Conservation (phyloP, 192 early-diverging fungal species). For the Piromyces sp. region DNA sequence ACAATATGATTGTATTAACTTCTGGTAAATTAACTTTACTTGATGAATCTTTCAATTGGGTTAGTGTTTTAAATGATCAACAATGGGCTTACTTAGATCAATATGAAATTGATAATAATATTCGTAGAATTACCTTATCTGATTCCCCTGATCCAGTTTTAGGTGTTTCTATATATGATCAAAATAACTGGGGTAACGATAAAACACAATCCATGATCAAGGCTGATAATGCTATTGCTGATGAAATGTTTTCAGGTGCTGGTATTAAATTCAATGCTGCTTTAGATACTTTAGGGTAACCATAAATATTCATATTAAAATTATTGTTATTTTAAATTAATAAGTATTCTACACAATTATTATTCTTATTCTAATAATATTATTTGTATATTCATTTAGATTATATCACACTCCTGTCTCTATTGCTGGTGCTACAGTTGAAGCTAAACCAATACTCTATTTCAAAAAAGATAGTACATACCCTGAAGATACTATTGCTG, state of each 20-base stretch:
- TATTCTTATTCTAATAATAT: too few relatives aligned
- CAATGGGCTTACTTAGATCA: neutral
- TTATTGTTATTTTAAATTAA: too few relatives aligned
- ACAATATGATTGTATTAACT: neutral
- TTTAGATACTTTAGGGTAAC: neutral
- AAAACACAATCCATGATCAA: neutral
- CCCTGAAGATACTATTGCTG: conserved; percentile 7
- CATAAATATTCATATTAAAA: too few relatives aligned
- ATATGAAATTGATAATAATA: neutral
- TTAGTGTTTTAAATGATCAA: neutral
- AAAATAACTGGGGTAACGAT: neutral
- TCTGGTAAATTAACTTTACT: neutral
- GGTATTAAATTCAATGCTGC: neutral
- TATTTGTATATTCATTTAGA: too few relatives aligned
- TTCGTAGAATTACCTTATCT: neutral
- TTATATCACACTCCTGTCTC: neutral
- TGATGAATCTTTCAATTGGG: neutral
- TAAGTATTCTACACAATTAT: too few relatives aligned
- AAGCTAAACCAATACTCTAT: neutral
- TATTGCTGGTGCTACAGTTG: neutral
- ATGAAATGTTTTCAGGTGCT: neutral
- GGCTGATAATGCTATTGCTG: neutral
- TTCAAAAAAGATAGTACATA: neutral
- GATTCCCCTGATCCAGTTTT: neutral
- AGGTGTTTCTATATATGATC: neutral